Conservation (phyloP, 73 alveolate species). For the Paraurostyla sp. region DNA sequence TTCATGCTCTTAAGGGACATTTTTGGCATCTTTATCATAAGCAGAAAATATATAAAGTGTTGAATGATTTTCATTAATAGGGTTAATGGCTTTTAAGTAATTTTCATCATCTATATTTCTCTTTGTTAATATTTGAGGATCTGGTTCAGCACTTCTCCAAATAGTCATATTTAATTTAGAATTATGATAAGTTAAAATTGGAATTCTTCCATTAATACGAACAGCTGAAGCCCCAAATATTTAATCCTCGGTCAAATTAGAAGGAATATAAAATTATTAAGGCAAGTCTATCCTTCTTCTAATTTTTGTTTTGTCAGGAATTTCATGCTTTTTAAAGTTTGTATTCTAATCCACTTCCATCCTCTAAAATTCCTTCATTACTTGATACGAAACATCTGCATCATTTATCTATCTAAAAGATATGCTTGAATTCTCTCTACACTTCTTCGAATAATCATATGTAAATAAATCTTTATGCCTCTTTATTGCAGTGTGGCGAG, state of each 20-base stretch:
- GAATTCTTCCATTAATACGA: neutral
- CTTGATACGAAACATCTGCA: neutral
- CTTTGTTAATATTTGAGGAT: neutral
- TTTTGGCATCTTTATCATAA: constrained; percentile 87
- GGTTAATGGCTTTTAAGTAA: neutral
- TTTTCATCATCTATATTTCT: constrained; percentile 16
- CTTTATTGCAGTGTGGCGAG: constrained; percentile 7
- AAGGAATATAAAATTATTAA: neutral
- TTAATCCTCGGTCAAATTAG: neutral
- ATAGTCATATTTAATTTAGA: neutral
- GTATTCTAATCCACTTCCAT: neutral
- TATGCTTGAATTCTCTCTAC: neutral
- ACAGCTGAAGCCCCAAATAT: neutral
- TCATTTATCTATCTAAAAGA: neutral
- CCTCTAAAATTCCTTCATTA: constrained; percentile 10
- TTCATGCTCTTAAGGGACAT: constrained; percentile 91
- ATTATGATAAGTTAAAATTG: constrained; percentile 5
- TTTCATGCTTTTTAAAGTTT: neutral
- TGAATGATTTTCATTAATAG: neutral
- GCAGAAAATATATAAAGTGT: constrained; percentile 89
- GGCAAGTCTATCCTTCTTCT: constrained; percentile 16
- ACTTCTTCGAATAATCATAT: neutral
- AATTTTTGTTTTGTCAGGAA: neutral
- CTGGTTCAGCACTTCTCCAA: constrained; percentile 24
- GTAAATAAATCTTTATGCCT: constrained; percentile 17